These are phyloP conservation scores for Hypoxylon sp. DNA, from an alignment of 2,329 filamentous ascomycete genomes.

Conservation along the genomic window DNA sequence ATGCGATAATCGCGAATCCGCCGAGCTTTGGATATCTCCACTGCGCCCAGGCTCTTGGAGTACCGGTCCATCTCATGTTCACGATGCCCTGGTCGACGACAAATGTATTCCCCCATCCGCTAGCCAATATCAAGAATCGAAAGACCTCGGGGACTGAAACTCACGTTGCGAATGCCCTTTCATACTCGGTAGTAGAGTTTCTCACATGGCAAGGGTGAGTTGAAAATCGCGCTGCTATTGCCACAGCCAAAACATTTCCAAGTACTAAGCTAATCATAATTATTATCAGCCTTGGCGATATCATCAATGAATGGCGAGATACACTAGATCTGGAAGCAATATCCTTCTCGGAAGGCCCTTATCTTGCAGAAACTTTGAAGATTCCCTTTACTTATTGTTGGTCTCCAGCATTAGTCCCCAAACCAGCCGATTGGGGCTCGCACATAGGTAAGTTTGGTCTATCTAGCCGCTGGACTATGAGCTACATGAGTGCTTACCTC, in stretches of 20 bases:
- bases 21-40: conserved; percentile 81
- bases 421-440: conserved; percentile 77
- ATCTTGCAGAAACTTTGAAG: conserved; percentile 74
- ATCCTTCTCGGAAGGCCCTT: conserved; percentile 73
- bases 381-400: conserved; percentile 90
- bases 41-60: conserved; percentile 76
- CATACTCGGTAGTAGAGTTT: conserved; percentile 83
- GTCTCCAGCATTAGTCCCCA: conserved; percentile 82
- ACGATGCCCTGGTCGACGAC: conserved; percentile 92
- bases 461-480: background rate
- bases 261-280: background rate
- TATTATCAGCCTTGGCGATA: conserved; percentile 1
- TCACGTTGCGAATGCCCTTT: conserved; percentile 57
- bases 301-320: conserved; percentile 82
- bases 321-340: conserved; percentile 71
- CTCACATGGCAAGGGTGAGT: conserved; percentile 80
- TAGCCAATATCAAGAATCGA: conserved; percentile 77
- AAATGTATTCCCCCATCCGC: conserved; percentile 79
- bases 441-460: conserved; percentile 63
- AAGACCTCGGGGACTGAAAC: conserved; percentile 56
- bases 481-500: background rate
- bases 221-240: background rate
- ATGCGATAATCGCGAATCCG: conserved; percentile 81
- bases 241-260: background rate
- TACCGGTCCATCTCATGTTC: conserved; percentile 87